These are phyloP conservation scores for Leishmania tropica DNA, from an alignment of 208 protist species.

Conservation along the genomic window DNA sequence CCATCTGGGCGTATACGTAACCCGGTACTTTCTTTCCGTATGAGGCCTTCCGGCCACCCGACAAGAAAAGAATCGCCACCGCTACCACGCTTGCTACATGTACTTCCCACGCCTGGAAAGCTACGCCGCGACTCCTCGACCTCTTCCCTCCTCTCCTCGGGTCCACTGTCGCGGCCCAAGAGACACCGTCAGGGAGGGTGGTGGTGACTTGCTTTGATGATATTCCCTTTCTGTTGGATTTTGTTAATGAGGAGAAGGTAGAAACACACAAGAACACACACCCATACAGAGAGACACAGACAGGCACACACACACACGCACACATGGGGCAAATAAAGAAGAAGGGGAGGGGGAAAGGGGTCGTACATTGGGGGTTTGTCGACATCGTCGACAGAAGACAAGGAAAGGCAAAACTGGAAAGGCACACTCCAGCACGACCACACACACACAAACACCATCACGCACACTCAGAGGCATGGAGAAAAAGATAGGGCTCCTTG, in stretches of 20 bases:
- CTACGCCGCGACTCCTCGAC: not conserved
- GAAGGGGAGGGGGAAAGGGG: not conserved
- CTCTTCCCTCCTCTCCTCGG: not conserved
- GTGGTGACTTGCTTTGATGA: not conserved
- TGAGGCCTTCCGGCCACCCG: not conserved
- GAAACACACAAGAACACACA: slow-evolving; percentile 3
- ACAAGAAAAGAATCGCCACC: slow-evolving; percentile 2
- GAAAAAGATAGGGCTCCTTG: slow-evolving; percentile 6
- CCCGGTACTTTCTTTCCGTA: not conserved
- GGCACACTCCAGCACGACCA: not conserved
- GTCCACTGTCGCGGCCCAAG: not conserved
- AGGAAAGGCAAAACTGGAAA: not conserved
- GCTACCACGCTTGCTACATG: not conserved
- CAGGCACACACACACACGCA: slow-evolving; percentile 1
- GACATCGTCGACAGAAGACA: not conserved
- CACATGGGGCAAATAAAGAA: not conserved
- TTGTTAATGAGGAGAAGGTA: not conserved
- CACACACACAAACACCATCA: not conserved
- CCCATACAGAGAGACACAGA: slow-evolving; percentile 1
- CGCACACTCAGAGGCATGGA: not conserved
- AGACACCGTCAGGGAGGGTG: not conserved
- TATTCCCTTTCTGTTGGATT: not conserved
- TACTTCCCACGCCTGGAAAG: not conserved
- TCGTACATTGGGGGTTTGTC: not conserved
- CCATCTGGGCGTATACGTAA: not conserved